Evolutionary conservation across 2,329 filamentous ascomycete species (phyloP), one percentile per base, ranked within the genome.

Genomic region (Lanzia echinophila): DNA sequence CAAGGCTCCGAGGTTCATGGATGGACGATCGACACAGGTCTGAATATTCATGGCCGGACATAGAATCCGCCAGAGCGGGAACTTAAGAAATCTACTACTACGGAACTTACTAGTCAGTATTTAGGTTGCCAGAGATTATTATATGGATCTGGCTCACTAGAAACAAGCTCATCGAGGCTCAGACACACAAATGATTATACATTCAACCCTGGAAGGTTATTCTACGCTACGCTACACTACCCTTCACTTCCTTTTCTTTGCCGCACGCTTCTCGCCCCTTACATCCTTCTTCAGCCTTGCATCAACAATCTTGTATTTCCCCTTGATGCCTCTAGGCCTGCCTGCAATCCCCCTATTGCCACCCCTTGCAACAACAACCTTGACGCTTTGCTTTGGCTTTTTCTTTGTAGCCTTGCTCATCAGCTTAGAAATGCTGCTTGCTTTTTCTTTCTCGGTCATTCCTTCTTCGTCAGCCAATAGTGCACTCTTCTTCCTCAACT

Each of bases 281-380:
- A 94, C 79, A 76, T 97, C 94, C 84, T 96, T 97, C 83, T 96
- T 96, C 83, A 96, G 83, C 63, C 94, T 81, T 13, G 88, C 76
- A 73, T 97, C 92, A 52, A 99, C 92, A 78, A 99, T 95, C 78
- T 95, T 95, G 71, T 99, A 99, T 62, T 89, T 86, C 36, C 92
- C 92, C 81, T 96, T 96, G 22, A 96, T 90, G 56, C 92, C 94
- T 70, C 83, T 87, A 2, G 94, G 94, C 63, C 92, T 79, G 19
- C 91, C 92, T 68, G 87, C 82, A 67, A 95, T 84, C 66, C 90
- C 92, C 62, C 84, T 86, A 71, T 97, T 96, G 48, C 81, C 73
- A 57, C 92, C 92, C 57, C 79, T 83, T 15, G 94, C 94, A 58
- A 96, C 91, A 33, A 99, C 90, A 43, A 99, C 79, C 72, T 88